Conservation (phyloP, 2,329 filamentous ascomycete genomes). For the Septoria petroselini region DNA sequence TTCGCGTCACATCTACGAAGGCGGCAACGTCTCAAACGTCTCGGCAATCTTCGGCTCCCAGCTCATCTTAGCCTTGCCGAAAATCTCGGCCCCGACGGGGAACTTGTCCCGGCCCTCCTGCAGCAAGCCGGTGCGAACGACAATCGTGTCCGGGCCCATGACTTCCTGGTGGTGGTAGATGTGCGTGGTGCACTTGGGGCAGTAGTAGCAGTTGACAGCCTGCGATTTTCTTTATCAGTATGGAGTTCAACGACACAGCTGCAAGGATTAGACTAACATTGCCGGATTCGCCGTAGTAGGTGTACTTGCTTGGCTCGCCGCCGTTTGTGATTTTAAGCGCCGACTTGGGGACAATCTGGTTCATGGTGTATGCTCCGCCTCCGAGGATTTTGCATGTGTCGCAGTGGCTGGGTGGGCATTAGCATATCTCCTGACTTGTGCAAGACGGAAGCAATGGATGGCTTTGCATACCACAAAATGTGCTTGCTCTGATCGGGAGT, state of each 20-base stretch:
- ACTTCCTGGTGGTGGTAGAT: constrained; percentile 56
- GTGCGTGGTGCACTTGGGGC: constrained; percentile 55
- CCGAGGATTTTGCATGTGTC: constrained; percentile 55
- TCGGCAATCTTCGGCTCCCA: constrained; percentile 55
- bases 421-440: too few species aligned
- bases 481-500: constrained; percentile 46
- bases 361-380: constrained; percentile 53
- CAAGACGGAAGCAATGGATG: too few species aligned
- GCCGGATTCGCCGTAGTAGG: constrained; percentile 54
- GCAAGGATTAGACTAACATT: constrained; percentile 27
- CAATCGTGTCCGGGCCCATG: constrained; percentile 51
- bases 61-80: constrained; percentile 50
- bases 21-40: constrained; percentile 48
- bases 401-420: constrained; percentile 50
- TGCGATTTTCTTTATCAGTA: too few species aligned
- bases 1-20: constrained; percentile 33
- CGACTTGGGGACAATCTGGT: constrained; percentile 52
- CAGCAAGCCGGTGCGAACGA: constrained; percentile 52
- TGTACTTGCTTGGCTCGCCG: constrained; percentile 49
- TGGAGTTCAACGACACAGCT: too few species aligned
- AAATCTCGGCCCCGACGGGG: constrained; percentile 54
- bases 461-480: constrained; percentile 42
- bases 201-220: constrained; percentile 57
- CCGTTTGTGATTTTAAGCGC: constrained; percentile 54
- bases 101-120: constrained; percentile 48